Percentiles rank a stretch among this genome's conserved stretches.
These are phyloP conservation scores for Erodium moschatum DNA, from an alignment of 441 rosid species.

Conservation along the genomic window DNA sequence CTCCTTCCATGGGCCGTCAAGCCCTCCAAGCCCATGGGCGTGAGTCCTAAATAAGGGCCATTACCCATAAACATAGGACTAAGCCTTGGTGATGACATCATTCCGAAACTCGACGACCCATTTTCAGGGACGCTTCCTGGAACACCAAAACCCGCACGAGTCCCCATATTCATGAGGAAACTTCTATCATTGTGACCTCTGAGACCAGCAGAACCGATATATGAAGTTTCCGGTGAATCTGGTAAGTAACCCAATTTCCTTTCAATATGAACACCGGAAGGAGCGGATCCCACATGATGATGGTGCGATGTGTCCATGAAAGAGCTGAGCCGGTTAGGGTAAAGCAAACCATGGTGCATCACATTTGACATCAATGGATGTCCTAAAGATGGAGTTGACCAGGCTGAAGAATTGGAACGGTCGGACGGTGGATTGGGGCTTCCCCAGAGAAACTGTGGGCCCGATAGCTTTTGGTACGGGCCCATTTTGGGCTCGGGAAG, in stretches of 20 bases:
- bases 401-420: conserved; percentile 41
- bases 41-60: conserved; percentile 44
- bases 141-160: conserved; percentile 39
- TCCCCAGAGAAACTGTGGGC: conserved; percentile 80
- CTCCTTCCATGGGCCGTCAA: conserved; percentile 45
- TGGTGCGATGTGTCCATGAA: conserved; percentile 40
- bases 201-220: conserved; percentile 37
- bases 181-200: conserved; percentile 46
- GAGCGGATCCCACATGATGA: conserved; percentile 81
- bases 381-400: conserved; percentile 49
- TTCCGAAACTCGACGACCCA: conserved; percentile 42
- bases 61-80: conserved; percentile 49
- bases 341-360: conserved; percentile 36
- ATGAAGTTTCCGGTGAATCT: conserved; percentile 53
- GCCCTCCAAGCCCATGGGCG: conserved; percentile 41
- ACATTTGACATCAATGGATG: conserved; percentile 48
- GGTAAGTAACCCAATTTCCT: conserved; percentile 68
- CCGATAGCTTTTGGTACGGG: conserved; percentile 52
- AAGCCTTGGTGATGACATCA: conserved; percentile 72
- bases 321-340: conserved; percentile 34
- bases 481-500: conserved; percentile 48
- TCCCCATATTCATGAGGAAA: conserved; percentile 46
- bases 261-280: conserved; percentile 54
- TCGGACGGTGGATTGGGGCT: conserved; percentile 43
- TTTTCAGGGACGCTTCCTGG: conserved; percentile 45